Conservation (phyloP, 179 eudicot species). For the Beta macrorhiza region DNA sequence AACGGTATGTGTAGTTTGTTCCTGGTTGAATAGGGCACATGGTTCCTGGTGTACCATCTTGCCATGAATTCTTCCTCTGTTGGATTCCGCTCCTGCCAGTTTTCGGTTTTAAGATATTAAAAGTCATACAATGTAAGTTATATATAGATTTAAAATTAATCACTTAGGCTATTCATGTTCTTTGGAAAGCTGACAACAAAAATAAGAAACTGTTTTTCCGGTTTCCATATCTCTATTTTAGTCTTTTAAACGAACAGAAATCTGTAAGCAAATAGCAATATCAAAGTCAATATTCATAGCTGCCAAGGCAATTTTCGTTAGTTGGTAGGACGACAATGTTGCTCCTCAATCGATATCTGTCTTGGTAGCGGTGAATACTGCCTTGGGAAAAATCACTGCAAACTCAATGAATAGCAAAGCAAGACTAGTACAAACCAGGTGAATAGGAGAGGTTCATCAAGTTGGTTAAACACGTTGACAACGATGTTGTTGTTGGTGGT, state of each 20-base stretch:
- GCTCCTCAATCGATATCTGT: not conserved
- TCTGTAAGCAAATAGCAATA: too few relatives aligned
- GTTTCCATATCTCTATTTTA: too few relatives aligned
- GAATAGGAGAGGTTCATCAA: slow-evolving; percentile 67
- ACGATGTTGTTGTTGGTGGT: slow-evolving; percentile 53
- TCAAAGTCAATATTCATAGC: too few relatives aligned
- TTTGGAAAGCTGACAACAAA: too few relatives aligned
- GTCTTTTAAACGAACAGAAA: too few relatives aligned
- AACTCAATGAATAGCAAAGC: not conserved
- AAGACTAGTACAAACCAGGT: slow-evolving; percentile 39
- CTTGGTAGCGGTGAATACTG: not conserved
- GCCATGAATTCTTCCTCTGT: slow-evolving; percentile 68
- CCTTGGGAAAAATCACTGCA: not conserved
- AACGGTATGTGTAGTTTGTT: slow-evolving; percentile 55
- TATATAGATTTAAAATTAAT: not conserved
- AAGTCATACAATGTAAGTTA: not conserved
- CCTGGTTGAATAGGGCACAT: slow-evolving; percentile 66
- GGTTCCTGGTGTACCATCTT: slow-evolving; percentile 61
- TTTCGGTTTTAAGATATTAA: not conserved
- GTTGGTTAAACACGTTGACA: slow-evolving; percentile 56
- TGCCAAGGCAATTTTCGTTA: too few relatives aligned
- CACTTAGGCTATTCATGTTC: not conserved
- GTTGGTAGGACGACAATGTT: too few relatives aligned
- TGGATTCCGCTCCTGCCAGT: slow-evolving; percentile 49
- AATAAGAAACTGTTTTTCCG: too few relatives aligned